Conservation (phyloP, 1,139 yeast species). For the Sugiyamaella neomexicana region DNA sequence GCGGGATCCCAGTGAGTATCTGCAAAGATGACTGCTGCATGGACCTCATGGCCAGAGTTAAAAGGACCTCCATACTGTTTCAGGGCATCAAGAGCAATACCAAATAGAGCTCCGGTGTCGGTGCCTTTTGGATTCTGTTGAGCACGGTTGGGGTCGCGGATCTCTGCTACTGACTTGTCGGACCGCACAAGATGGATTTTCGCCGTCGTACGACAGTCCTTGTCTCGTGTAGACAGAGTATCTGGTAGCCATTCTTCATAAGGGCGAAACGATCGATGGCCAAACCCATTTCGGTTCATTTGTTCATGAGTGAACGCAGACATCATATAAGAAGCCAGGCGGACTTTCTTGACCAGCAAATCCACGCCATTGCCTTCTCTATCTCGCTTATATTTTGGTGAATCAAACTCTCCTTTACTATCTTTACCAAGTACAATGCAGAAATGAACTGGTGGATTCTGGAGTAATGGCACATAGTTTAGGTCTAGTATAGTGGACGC, state of each 20-base stretch:
- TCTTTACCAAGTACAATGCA: conserved; percentile 78
- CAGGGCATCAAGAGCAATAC: conserved; percentile 76
- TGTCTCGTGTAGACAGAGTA: conserved; percentile 51
- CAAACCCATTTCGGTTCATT: conserved; percentile 76
- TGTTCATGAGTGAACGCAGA: conserved; percentile 93
- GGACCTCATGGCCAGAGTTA: conserved; percentile 53
- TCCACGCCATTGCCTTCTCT: conserved; percentile 70
- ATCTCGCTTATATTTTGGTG: conserved; percentile 56
- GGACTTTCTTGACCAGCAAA: conserved; percentile 71
- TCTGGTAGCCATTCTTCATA: conserved; percentile 63
- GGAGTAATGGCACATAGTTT: conserved; percentile 57
- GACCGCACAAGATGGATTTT: conserved; percentile 75
- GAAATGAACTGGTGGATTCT: conserved; percentile 78
- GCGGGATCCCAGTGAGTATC: conserved; percentile 81
- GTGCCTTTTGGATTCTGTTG: conserved; percentile 80
- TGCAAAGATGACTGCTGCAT: conserved; percentile 80
- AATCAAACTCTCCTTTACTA: conserved; percentile 70
- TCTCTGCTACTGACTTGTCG: conserved; percentile 64
- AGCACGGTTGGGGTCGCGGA: conserved; percentile 76
- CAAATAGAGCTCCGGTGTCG: conserved; percentile 72
- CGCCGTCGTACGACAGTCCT: conserved; percentile 56
- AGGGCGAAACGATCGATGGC: conserved; percentile 76
- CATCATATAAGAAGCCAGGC: conserved; percentile 87
- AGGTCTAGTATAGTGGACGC: conserved; percentile 38
- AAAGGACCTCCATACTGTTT: conserved; percentile 56